A percentile compares a stretch with the other conserved stretches of the same genome.
Conservation (phyloP, 75 land plant genomes). For the Cryptomeria japonica region DNA sequence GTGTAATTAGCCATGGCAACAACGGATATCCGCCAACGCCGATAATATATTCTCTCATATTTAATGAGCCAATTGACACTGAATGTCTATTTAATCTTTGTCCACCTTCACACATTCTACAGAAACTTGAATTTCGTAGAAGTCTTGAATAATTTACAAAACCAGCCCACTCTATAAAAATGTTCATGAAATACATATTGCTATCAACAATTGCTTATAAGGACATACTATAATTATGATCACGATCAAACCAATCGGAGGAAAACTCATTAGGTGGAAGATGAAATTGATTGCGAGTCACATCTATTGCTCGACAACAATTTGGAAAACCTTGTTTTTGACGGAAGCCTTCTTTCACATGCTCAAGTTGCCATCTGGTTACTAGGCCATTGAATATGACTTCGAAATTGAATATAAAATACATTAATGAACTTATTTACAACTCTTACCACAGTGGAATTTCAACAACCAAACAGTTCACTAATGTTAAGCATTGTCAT, state of each 20-base stretch:
- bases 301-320: not conserved
- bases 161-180: not conserved
- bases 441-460: not conserved
- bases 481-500: too few relatives aligned
- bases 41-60: not conserved
- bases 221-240: not conserved
- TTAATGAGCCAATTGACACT: not conserved
- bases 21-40: not conserved
- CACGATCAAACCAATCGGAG: not conserved
- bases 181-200: not conserved
- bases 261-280: not conserved
- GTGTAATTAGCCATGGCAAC: not conserved
- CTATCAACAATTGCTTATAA: too few relatives aligned
- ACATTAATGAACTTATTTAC: not conserved
- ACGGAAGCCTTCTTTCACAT: not conserved
- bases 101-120: not conserved
- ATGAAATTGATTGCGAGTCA: not conserved
- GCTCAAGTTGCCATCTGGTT: too few relatives aligned
- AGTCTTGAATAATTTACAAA: too few relatives aligned
- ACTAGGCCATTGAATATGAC: not conserved
- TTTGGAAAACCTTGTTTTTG: not conserved
- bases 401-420: not conserved
- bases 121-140: too few relatives aligned
- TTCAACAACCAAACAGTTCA: too few relatives aligned
- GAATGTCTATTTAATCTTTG: not conserved